Percentiles rank a stretch among this genome's conserved stretches.
Conservation (phyloP, 106 monocot species). For the Allium fistulosum region DNA sequence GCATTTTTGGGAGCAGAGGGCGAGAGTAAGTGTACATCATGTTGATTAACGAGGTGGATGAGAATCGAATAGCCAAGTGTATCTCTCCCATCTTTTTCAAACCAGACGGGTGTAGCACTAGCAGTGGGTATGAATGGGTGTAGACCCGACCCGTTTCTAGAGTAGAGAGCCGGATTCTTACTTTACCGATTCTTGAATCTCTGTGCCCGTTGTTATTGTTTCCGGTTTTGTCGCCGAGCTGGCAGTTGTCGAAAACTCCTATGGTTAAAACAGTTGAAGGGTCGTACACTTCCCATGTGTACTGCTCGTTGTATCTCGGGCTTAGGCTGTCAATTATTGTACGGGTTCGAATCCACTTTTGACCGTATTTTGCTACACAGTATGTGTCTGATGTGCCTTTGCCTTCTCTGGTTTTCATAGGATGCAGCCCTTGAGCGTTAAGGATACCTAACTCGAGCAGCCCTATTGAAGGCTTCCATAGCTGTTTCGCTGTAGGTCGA, state of each 20-base stretch:
- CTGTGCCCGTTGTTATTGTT: constrained; percentile 5
- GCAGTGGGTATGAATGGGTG: constrained; percentile 21
- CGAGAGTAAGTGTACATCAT: constrained; percentile 28
- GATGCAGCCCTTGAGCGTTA: constrained; percentile 28
- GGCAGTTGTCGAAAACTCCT: constrained; percentile 33
- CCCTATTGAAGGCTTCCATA: constrained; percentile 36
- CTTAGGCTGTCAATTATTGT: constrained; percentile 30
- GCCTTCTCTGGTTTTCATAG: constrained; percentile 30
- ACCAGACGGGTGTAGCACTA: constrained; percentile 21
- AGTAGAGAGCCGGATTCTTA: constrained; percentile 22
- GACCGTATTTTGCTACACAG: constrained; percentile 35
- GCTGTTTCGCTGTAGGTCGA: constrained; percentile 27
- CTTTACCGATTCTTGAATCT: constrained; percentile 24
- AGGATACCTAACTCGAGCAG: constrained; percentile 31
- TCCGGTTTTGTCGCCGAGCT: constrained; percentile 23
- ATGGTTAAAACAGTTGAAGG: constrained; percentile 27
- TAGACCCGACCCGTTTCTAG: constrained; percentile 23
- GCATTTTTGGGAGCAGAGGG: constrained; percentile 32
- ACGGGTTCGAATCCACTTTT: constrained; percentile 36
- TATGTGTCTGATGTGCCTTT: constrained; percentile 35
- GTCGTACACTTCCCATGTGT: constrained; percentile 42
- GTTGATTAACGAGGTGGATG: constrained; percentile 29
- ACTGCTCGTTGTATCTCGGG: constrained; percentile 37
- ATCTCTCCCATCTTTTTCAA: constrained; percentile 35
- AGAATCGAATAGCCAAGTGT: constrained; percentile 32